Base-by-base conservation (phyloP, 1,284 basidiomycete genomes). In the Leccinum brunneo-olivaceum region DNA sequence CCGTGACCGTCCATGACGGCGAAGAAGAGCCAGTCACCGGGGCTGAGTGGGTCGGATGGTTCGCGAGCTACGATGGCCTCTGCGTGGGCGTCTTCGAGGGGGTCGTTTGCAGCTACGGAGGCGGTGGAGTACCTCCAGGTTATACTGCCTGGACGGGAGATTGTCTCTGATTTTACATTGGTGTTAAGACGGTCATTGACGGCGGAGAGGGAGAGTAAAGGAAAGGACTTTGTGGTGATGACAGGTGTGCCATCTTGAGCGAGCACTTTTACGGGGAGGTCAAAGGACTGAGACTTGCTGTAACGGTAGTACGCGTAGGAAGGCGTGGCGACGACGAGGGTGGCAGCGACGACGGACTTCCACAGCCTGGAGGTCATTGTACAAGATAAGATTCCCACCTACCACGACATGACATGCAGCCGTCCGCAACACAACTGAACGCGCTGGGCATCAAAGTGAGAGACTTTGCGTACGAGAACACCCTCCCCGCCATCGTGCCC, bases 1-100 rank as follows among this genome's bases (percentile, higher is more conserved):
- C 81, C 74, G 61, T 98, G 96, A 2, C 96, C 96, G 59, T 98
- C 96, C 78, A 94, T 85, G 21, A 96, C 83, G 2, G 88, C 73
- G 55, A 90, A 92, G 63, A 95, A 86, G 39, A 90, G 69, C 51
- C 86, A 74, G 58, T 90, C 86, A 9, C 85, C 84, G 10, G 77
- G 73, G 0, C 70, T 68, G 4, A 72, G 69, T 15, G 71, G 65
- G 51, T 82, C 76, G 2, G 71, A 68, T 1, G 66, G 66, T 53
- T 86, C 80, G 34, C 81, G 69, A 51, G 77, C 64, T 15, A 95
- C 68, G 46, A 95, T 71, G 44, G 84, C 79, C 45, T 78, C 76
- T 3, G 87, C 79, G 53, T 82, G 76, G 15, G 90, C 81, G 61
- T 97, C 93, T 65, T 97, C 93, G 44, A 95, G 84, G 14, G 91